A percentile compares a stretch with the other conserved stretches of the same genome.
These are phyloP conservation scores for Spirogloea muscicola DNA, from an alignment of 139 green algal species.

Conservation along the genomic window DNA sequence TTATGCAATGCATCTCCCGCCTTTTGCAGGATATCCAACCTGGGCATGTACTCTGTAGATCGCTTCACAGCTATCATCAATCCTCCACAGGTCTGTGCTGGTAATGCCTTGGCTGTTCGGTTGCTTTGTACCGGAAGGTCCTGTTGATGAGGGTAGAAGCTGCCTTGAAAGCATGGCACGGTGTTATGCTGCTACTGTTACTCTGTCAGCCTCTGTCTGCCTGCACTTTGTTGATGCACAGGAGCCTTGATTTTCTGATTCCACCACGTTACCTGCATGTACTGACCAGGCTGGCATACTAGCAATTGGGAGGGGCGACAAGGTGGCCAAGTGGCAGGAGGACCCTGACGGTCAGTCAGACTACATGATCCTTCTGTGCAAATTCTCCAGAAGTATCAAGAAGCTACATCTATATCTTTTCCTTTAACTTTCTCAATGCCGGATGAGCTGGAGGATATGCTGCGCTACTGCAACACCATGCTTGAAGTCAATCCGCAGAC, in stretches of 20 bases:
- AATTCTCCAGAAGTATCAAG: background rate
- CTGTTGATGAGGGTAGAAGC: background rate
- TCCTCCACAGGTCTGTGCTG: conserved; percentile 59
- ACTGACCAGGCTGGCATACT: conserved; percentile 27
- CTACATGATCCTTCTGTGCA: background rate
- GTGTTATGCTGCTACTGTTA: background rate
- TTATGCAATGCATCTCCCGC: background rate
- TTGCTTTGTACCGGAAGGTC: background rate
- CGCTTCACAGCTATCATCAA: conserved; percentile 96
- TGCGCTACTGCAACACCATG: too few species aligned
- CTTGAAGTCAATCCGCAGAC: too few species aligned
- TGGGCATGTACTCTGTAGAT: conserved; percentile 86
- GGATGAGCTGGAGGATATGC: too few species aligned
- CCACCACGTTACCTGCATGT: too few species aligned
- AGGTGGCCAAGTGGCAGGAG: conserved; percentile 13
- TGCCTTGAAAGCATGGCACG: background rate
- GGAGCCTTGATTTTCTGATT: too few species aligned
- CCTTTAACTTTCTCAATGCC: background rate
- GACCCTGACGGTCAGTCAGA: background rate
- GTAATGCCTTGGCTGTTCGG: background rate
- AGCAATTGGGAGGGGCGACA: background rate
- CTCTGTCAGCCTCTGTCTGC: background rate
- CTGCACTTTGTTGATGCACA: background rate
- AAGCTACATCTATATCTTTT: background rate
- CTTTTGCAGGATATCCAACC: conserved; percentile 43